These are phyloP conservation scores for Pseudocercospora musae DNA, from an alignment of 2,329 filamentous ascomycete species.

Conservation along the genomic window DNA sequence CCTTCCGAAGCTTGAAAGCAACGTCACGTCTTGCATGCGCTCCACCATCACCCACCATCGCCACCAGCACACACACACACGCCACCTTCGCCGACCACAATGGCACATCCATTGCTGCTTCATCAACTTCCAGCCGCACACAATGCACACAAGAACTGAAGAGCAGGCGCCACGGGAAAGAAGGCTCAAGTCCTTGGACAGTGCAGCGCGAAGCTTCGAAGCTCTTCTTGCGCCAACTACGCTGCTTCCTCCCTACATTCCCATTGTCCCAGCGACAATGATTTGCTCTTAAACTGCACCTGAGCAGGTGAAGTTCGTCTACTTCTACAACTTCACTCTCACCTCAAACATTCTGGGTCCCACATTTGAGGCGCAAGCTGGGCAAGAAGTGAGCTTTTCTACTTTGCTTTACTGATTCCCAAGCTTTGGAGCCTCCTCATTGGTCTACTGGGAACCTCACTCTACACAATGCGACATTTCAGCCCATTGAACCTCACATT, in stretches of 20 bases:
- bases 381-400: neutral
- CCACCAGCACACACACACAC: neutral
- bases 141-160: too few species aligned
- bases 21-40: neutral
- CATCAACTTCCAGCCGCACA: neutral
- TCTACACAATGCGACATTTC: neutral
- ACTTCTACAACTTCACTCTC: neutral
- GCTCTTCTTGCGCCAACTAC: neutral
- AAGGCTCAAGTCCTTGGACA: neutral
- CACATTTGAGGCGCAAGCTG: neutral
- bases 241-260: neutral
- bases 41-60: neutral
- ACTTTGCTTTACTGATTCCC: neutral
- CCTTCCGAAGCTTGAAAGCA: neutral
- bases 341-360: neutral
- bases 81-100: neutral
- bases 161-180: neutral
- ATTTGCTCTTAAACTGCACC: too few species aligned
- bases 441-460: slow-evolving; percentile 2
- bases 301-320: neutral
- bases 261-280: neutral
- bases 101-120: neutral
- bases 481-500: slow-evolving; percentile 1
- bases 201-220: neutral
- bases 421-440: neutral